Evolutionary conservation across 768 basidiomycete genomes (phyloP), one percentile per base, ranked within the genome.

Genomic region (Aureoboletus auriporus): DNA sequence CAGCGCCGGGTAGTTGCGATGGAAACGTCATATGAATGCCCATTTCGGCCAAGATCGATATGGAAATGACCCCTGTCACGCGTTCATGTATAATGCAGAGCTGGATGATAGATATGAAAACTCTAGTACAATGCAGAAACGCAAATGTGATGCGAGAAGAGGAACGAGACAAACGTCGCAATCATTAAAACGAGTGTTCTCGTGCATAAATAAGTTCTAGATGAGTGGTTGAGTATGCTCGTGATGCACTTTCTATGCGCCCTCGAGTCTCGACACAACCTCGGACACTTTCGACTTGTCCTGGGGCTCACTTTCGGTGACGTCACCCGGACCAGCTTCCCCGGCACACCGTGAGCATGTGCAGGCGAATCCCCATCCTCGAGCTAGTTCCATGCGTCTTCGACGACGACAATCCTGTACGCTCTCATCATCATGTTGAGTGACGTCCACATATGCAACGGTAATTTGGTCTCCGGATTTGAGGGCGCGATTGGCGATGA

Each of bases 321-420:
- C 63, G 42, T 57, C 54, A 12, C 49, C 47, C 28, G 63, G 54
- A 14, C 65, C 61, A 6, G 64, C 75, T 63, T 92, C 89, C 46
- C 68, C 71, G 33, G 66, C 60, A 61, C 90, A 92, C 38, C 80
- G 76, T 46, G 73, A 66, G 62, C 90, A 93, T 42, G 70, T 65
- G 60, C 90, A 93, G 10, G 86, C 80, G 62, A 92, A 90, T 49
- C 76, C 74, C 90, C 90, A 93, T 30, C 90, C 89, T 37, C 85
- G 76, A 20, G 79, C 87, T 33, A 93, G 76, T 70, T 89, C 86
- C 56, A 75, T 72, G 29, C 90, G 77, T 53, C 89, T 72, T 38
- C 85, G 75, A 47, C 80, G 73, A 47, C 86, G 74, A 44, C 82
- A 79, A 27, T 84, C 81, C 3, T 68, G 63, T 9, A 62, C 53